Base-by-base conservation (phyloP, 495 filamentous ascomycete genomes). In the Podospora bellae-mahoneyi region DNA sequence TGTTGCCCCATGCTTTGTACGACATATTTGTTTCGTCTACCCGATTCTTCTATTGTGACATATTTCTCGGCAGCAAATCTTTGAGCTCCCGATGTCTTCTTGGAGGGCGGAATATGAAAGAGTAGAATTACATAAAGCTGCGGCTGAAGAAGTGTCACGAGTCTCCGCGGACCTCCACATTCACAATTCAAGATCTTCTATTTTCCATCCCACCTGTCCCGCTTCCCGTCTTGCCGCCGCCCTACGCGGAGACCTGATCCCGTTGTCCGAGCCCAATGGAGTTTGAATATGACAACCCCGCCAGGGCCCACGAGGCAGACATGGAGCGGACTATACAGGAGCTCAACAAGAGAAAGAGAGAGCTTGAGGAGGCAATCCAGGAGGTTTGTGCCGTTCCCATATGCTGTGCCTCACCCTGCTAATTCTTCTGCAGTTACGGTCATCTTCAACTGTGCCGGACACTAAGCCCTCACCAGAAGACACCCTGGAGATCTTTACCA, bases 241-340 rank as follows among this genome's bases (percentile, higher is more conserved):
- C 15, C 9, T 48, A 16, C 39, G 39, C 39, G 39, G 39, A 48
- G 39, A 48, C 7, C 39, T 48, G 9, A 10, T 48, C 39, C 39
- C 18, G 39, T 48, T 48, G 39, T 48, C 39, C 39, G 39, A 48
- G 39, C 39, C 39, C 9, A 48, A 75, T 75, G 73, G 67, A 71
- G 32, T 64, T 30, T 6, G 44, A 30, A 20, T 28, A 13, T 15
- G 60, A 48, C n/a, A 54, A 57, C 19, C 53, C 57, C 16, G 55
- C 30, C 6, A 62, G 44, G 2, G 60, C 78, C 26, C 76, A 86
- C 74, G 77, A 81, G 39, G 74, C 80, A 32, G 86, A 86, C 72
- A 76, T 95, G 18, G 87, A 91, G 64, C 82, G 83, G 6, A 91
- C 91, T 1, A 62, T 93, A 44, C 80, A 83, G 67, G 84, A 87